phyloP scores from a whole-genome alignment of 2,329 filamentous ascomycete species.

The Alternaria viburni region DNA sequence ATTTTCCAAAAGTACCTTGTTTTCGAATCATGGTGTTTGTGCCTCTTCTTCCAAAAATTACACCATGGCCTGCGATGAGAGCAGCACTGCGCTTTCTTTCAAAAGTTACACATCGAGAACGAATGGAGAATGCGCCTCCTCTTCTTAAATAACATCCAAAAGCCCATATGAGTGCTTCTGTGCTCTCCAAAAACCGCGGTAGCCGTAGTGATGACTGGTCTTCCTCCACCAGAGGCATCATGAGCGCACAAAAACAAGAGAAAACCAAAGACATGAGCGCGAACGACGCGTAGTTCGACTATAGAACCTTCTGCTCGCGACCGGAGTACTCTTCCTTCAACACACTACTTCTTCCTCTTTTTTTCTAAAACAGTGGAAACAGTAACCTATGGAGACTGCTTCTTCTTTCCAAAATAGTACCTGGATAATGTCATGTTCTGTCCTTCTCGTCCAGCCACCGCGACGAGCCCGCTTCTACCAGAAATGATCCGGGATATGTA shows the following conservation, averaged over 20 bases:
- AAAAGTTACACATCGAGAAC: fast-evolving
- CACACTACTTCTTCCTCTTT: background rate
- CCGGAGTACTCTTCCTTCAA: background rate
- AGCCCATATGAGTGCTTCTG: background rate
- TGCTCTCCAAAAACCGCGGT: background rate
- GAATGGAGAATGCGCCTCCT: background rate
- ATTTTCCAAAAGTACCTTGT: background rate
- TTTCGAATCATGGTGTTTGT: too few species aligned
- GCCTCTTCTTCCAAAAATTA: background rate
- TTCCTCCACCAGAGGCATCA: background rate
- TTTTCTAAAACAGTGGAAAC: too few species aligned
- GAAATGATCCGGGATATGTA: background rate
- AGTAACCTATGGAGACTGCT: background rate
- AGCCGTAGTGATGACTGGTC: fast-evolving
- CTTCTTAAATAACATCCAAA: fast-evolving
- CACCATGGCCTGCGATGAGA: background rate
- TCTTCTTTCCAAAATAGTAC: background rate
- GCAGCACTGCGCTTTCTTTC: background rate
- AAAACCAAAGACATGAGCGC: too few species aligned
- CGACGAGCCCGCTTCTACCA: background rate
- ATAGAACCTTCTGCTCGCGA: background rate
- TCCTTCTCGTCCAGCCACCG: background rate
- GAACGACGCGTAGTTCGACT: background rate
- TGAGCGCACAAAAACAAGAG: too few species aligned
- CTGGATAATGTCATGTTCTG: background rate